Base-by-base conservation (phyloP, 345 rosid genomes). In the Durio zibethinus region DNA sequence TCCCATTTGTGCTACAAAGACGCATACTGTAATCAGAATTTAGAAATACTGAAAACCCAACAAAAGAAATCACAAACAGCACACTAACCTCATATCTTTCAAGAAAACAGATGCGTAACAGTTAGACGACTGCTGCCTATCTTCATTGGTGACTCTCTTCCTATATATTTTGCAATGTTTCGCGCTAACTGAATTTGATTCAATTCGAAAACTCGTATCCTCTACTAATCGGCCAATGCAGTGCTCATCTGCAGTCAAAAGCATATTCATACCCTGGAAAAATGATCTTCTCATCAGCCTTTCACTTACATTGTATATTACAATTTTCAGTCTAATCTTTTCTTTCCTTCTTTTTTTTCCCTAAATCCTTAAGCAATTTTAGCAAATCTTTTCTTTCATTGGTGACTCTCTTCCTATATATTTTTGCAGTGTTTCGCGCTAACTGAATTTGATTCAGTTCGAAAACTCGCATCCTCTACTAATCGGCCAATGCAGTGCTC, bases 351-450 rank as follows among this genome's bases (percentile, higher is more conserved):
- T n/a, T 70, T 14, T 14, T 2, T 42, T 14, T 5, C 31, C 7
- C 35, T 3, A 38, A 66, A 12, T 2, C 36, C 10, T 35, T 0
- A 33, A 21, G 61, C 27, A 54, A 54, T 7, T 54, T n/a, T n/a
- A 63, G 20, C 27, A 35, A 20, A 8, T 35, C n/a, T n/a, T n/a
- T n/a, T n/a, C n/a, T n/a, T 61, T 80, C 87, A 10, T 65, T 43
- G 33, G 79, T 27, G 4, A 82, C 31, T 59, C 48, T 80, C 83
- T 86, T 87, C 79, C 91, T 90, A 78, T 78, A 87, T 38, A 96
- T 85, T 78, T n/a, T 81, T 96, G 86, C 98, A 96, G 75, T 96
- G 99, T 29, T 84, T 87, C 45, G 88, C 97, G 72, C 99, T 93
- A 27, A 96, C 86, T 14, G 94, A 86, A 81, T 16, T 70, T 11